Conservation (phyloP, 169 alveolate genomes). For the Babesia divergens region DNA sequence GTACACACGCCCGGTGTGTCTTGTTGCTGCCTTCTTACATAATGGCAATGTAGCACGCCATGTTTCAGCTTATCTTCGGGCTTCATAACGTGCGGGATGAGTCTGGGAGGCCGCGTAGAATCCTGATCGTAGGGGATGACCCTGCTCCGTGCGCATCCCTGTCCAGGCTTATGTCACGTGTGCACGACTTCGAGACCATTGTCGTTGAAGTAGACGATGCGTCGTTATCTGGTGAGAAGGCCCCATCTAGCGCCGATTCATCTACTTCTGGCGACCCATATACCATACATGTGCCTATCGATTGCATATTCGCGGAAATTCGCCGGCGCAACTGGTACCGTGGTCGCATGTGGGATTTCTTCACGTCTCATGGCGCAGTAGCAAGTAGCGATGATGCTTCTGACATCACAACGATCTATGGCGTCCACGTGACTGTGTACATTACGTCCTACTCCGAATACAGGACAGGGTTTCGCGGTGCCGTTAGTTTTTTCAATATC, state of each 20-base stretch:
- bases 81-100: constrained; percentile 9
- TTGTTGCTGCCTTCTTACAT: too few relatives aligned
- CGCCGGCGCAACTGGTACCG: constrained; percentile 42
- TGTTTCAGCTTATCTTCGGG: constrained; percentile 14
- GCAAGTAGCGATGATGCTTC: neutral
- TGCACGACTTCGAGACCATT: constrained; percentile 24
- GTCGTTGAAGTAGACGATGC: constrained; percentile 23
- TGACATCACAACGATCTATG: neutral
- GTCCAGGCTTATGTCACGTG: constrained; percentile 1
- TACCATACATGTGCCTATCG: constrained; percentile 18
- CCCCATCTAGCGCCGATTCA: neutral
- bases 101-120: constrained; percentile 1
- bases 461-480: constrained; percentile 7
- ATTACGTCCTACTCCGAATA: constrained; percentile 6
- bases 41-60: constrained; percentile 1
- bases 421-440: constrained; percentile 17
- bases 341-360: constrained; percentile 38
- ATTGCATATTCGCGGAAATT: constrained; percentile 39
- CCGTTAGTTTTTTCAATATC: constrained; percentile 5
- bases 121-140: constrained; percentile 33
- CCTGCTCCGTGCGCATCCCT: constrained; percentile 25
- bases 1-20: too few relatives aligned
- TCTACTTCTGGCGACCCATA: neutral
- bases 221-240: neutral
- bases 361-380: neutral